Evolutionary conservation across 306 rosid genomes (phyloP), one percentile per base, ranked within the genome.

Genomic region (Trifolium fragiferum): DNA sequence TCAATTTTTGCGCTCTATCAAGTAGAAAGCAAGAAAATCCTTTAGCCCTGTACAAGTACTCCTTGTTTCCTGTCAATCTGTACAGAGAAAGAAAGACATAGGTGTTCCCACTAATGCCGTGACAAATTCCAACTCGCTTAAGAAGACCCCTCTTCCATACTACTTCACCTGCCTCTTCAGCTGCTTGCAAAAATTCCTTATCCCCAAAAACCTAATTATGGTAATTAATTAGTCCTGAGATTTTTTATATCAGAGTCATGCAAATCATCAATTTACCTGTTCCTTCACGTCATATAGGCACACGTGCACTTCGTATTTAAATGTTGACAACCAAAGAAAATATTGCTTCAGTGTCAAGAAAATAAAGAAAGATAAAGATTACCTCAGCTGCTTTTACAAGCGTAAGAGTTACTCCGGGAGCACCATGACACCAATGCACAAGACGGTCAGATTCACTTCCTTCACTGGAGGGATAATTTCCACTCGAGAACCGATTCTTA

Each of bases 391-490:
- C 97, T 74, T 82, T 90, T 16, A 76, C 85, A 66, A 90, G 97
- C 11, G 91, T 84, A 54, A 93, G 97, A 66, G 92, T 73, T 74
- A 93, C 79, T 62, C 98, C 98, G 46, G 96, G 88, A 73, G 97
- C 93, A 77, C 97, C 97, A 76, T 93, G 97, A 84, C 97, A 93
- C 97, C 98, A 93, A 66, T 93, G 97, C 77, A 89, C 97, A 63
- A 88, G 91, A 30, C 84, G 84, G 69, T 93, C 97, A 7, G 88
- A 85, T 77, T 87, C 89, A 33, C 73, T 89, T 85, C 87, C 98
- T 86, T 89, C 92, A 47, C 98, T 90, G 35, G 98, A 93, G 61
- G 82, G 92, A 84, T 83, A 93, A 80, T 93, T 93, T 15, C 92
- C 89, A 73, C 98, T 85, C 2, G 88, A 81, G 75, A 81, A 87